Evolutionary conservation across 1,284 basidiomycete genomes (phyloP).

Genomic region (Malassezia caprae): DNA sequence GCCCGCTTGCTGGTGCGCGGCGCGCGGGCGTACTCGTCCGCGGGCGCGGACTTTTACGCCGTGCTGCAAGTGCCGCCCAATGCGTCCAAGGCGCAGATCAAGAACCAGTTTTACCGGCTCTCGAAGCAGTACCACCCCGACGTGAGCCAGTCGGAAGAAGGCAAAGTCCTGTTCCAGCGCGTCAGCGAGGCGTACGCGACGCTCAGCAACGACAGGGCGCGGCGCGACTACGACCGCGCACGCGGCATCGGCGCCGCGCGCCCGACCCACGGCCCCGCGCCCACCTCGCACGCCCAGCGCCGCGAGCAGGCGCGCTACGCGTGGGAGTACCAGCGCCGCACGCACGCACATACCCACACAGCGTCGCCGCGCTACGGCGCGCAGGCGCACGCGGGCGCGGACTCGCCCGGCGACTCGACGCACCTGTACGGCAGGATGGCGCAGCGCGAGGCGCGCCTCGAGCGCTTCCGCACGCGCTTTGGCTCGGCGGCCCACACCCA

Average conservation of each 20-base stretch:
- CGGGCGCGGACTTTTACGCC: constrained; percentile 22
- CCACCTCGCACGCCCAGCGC: background rate
- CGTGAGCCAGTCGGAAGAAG: constrained; percentile 35
- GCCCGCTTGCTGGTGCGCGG: background rate
- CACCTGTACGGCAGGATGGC: constrained; percentile 18
- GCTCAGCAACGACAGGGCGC: constrained; percentile 21
- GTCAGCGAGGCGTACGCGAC: constrained; percentile 43
- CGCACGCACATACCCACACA: background rate
- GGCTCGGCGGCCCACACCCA: constrained; percentile 5
- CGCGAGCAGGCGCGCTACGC: constrained; percentile 23
- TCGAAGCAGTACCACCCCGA: constrained; percentile 46
- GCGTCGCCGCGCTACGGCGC: constrained; percentile 3
- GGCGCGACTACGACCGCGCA: constrained; percentile 14
- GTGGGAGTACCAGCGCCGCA: constrained; percentile 39
- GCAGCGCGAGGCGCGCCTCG: constrained; percentile 15
- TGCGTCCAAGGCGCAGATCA: constrained; percentile 43
- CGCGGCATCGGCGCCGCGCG: background rate
- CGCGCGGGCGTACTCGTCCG: background rate
- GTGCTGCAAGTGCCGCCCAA: constrained; percentile 23
- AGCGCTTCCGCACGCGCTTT: constrained; percentile 9
- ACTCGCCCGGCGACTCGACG: constrained; percentile 16
- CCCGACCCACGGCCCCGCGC: constrained; percentile 7
- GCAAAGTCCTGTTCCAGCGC: constrained; percentile 40
- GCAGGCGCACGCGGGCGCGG: background rate
- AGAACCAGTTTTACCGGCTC: constrained; percentile 45